These are phyloP conservation scores for Udeniomyces megalosporus DNA, from an alignment of 768 basidiomycete species.

Conservation along the genomic window DNA sequence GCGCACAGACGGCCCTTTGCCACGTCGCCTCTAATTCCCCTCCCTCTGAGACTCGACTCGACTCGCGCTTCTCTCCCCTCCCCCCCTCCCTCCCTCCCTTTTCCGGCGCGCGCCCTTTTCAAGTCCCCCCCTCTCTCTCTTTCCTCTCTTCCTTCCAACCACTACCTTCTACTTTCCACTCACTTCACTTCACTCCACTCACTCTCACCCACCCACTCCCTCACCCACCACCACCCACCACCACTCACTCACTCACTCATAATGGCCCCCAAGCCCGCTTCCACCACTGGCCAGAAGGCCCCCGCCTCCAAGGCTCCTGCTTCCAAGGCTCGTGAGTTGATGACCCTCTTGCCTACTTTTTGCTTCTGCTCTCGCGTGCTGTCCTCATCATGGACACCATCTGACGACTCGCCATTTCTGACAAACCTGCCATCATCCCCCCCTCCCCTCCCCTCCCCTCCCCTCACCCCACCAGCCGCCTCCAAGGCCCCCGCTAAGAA, in stretches of 20 bases:
- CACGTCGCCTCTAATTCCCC: too few species aligned
- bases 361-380: not conserved
- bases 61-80: too few species aligned
- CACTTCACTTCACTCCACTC: not conserved
- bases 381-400: too few species aligned
- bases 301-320: constrained; percentile 8
- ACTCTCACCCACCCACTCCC: too few species aligned
- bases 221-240: not conserved
- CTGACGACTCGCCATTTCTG: too few species aligned
- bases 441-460: not conserved
- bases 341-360: too few species aligned
- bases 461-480: not conserved
- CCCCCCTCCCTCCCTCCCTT: too few species aligned
- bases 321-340: not conserved
- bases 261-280: constrained; percentile 13
- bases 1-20: too few species aligned
- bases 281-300: constrained; percentile 11
- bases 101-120: not conserved
- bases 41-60: too few species aligned
- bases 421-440: too few species aligned
- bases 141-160: not conserved
- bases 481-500: constrained; percentile 15
- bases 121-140: not conserved
- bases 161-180: not conserved
- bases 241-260: not conserved